Evolutionary conservation across 495 filamentous ascomycete genomes (phyloP), one percentile per base, ranked within the genome.

Genomic region (Lasiosphaeria hispida): DNA sequence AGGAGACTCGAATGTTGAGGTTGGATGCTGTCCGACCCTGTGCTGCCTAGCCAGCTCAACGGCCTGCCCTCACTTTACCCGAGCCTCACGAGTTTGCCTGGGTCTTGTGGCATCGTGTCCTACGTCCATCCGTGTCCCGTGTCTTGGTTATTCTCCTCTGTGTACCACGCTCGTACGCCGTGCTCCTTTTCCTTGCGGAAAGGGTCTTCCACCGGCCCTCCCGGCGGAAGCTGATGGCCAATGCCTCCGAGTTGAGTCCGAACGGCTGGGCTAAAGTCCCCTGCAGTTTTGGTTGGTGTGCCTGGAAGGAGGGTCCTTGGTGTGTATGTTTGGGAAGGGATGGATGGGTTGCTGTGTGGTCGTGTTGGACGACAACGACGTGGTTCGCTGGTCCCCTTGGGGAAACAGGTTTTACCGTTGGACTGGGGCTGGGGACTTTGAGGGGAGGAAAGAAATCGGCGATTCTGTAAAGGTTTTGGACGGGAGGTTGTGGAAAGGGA

Each of bases 1-100:
- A 30, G 2, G 23, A 5, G 23, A 30, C 23, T 30, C 23, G 23
- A 30, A 30, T 30, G 23, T 30, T 30, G 23, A 30, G 23, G 23
- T 30, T 30, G 23, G 23, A 5, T 30, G 39, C 38, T 14, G 38
- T 41, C 35, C 23, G 35, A 49, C 47, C 23, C 14, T 49, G 47
- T 35, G 19, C n/a, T 59, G 33, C 49, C 49, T 34, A 8, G 57
- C 57, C 57, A 59, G 13, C 57, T 55, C 49, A 59, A 50, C 37
- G 13, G 43, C 57, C 57, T 19, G 52, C 35, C 18, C 23, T 40
- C 10, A 36, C 35, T 13, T 15, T 17, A 38, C 35, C 34, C 47
- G 14, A 49, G 23, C 33, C 15, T 37, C 49, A 52, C 35, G 17
- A 35, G 15, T 3, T 10, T 37, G 42, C 36, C 23, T 23, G 15